Conservation (phyloP, 805 yeast species). For the Saturnispora hagleri region DNA sequence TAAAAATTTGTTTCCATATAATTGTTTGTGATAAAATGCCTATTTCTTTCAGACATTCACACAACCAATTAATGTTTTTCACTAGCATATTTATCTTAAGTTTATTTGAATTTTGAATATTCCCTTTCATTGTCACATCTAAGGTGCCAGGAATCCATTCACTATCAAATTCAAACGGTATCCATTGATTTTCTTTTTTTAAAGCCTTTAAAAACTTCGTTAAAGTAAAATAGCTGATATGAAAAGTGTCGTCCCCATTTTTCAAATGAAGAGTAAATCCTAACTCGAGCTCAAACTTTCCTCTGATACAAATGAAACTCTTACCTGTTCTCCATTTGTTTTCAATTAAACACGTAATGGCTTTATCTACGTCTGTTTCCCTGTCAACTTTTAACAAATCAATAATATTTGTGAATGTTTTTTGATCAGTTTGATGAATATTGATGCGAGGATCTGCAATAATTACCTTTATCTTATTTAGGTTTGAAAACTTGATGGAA, state of each 20-base stretch:
- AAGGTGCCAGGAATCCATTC: slow-evolving; percentile 20
- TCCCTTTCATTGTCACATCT: slow-evolving; percentile 17
- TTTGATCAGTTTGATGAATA: slow-evolving; percentile 26
- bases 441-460: slow-evolving; percentile 42
- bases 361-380: slow-evolving; percentile 11
- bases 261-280: slow-evolving; percentile 22
- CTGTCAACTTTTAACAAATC: slow-evolving; percentile 38
- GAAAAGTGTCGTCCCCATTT: slow-evolving; percentile 10
- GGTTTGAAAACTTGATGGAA: slow-evolving; percentile 58
- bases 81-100: slow-evolving; percentile 39
- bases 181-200: slow-evolving; percentile 29
- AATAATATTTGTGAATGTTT: slow-evolving; percentile 29
- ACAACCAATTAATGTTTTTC: slow-evolving; percentile 38
- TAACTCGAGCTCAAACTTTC: slow-evolving; percentile 23
- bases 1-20: not conserved
- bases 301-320: slow-evolving; percentile 21
- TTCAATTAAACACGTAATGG: slow-evolving; percentile 31
- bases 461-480: slow-evolving; percentile 47
- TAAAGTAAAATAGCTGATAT: slow-evolving; percentile 16
- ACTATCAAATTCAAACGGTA: slow-evolving; percentile 22
- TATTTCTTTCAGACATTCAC: slow-evolving; percentile 30
- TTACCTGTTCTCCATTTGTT: slow-evolving; percentile 4
- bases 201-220: slow-evolving; percentile 27
- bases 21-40: slow-evolving; percentile 9
- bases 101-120: slow-evolving; percentile 30